Evolutionary conservation across 148 eudicot genomes (phyloP).

Genomic region (Diospyros kaki): DNA sequence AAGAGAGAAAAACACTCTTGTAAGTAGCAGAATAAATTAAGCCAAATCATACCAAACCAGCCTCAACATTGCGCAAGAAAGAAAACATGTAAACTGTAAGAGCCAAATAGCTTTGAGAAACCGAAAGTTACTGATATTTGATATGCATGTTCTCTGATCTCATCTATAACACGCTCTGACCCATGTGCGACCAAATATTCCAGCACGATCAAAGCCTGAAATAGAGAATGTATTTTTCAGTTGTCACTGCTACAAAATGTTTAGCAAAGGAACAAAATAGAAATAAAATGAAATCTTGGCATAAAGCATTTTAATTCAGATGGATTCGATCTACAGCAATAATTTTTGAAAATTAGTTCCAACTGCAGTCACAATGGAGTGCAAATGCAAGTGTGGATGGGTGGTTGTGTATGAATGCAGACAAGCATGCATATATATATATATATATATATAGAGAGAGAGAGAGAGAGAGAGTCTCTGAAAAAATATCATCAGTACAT

Average conservation of each 20-base stretch:
- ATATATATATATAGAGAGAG: neutral
- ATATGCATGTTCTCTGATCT: conserved; percentile 89
- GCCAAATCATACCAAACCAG: conserved; percentile 6
- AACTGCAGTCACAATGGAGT: too few species aligned
- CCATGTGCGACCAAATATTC: conserved; percentile 96
- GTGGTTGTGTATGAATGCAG: neutral
- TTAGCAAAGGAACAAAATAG: neutral
- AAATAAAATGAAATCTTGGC: neutral
- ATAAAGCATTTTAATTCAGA: neutral
- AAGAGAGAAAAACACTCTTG: conserved; percentile 17
- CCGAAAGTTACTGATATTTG: conserved; percentile 67
- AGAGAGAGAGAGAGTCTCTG: neutral
- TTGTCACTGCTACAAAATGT: conserved; percentile 3
- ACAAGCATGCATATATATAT: neutral
- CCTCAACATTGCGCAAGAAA: neutral
- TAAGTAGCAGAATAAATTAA: conserved; percentile 10
- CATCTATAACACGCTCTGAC: conserved; percentile 93
- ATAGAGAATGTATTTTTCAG: conserved; percentile 5
- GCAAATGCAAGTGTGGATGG: neutral
- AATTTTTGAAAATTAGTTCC: neutral
- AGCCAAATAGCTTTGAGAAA: conserved; percentile 6
- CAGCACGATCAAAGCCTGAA: conserved; percentile 85
- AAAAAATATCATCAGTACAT: neutral
- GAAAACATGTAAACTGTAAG: neutral
- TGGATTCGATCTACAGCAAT: neutral